A percentile compares a stretch with the other conserved stretches of the same genome.
Evolutionary conservation across 257 asterid species (phyloP).

Genomic region (Echium plantagineum): DNA sequence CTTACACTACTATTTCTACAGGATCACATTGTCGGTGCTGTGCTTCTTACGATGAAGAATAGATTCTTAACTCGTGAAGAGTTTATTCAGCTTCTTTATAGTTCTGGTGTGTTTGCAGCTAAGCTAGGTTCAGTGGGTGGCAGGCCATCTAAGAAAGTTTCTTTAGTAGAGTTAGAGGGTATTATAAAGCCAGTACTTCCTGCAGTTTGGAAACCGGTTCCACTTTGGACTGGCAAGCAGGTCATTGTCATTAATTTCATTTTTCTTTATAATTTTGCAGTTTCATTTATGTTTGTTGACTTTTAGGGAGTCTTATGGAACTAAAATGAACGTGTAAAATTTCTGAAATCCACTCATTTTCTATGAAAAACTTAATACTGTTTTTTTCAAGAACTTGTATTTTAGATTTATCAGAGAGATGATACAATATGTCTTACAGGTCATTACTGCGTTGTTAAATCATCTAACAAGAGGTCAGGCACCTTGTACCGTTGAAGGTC

Average conservation of each 20-base stretch:
- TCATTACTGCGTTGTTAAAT: conserved; percentile 79
- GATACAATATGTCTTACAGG: conserved; percentile 29
- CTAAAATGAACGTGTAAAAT: neutral
- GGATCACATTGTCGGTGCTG: conserved; percentile 95
- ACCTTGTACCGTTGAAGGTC: conserved; percentile 76
- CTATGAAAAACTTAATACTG: neutral
- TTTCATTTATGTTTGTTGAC: no score
- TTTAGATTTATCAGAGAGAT: neutral
- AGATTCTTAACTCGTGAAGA: conserved; percentile 69
- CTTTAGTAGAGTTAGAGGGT: conserved; percentile 51
- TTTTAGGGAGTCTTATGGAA: no score
- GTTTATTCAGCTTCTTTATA: conserved; percentile 88
- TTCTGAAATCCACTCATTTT: neutral
- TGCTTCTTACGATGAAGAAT: conserved; percentile 77
- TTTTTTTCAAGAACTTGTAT: no score
- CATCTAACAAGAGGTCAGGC: conserved; percentile 69
- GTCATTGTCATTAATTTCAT: conserved; percentile 22
- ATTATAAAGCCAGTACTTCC: conserved; percentile 54
- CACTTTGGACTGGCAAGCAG: conserved; percentile 99
- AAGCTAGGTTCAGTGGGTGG: conserved; percentile 30
- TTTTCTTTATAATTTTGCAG: neutral
- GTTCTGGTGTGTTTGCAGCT: conserved; percentile 59
- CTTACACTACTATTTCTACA: conserved; percentile 17
- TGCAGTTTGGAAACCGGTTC: conserved; percentile 83
- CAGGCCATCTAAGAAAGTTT: conserved; percentile 35